These are phyloP conservation scores for Diaporthe nobilis DNA, from an alignment of 2,329 filamentous ascomycete genomes.

Conservation along the genomic window DNA sequence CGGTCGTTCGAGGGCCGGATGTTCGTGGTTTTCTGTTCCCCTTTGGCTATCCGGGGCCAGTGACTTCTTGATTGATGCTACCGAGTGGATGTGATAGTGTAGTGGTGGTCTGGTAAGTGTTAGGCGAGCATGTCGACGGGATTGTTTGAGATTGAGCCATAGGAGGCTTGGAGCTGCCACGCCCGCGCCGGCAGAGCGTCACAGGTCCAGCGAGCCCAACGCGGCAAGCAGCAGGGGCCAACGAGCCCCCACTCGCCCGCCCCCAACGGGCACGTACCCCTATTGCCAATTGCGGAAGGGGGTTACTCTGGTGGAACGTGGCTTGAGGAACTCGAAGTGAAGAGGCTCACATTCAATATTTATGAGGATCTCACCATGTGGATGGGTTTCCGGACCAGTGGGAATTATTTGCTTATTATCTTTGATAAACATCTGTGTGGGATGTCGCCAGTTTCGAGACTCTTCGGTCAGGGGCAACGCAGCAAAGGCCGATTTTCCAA, in stretches of 20 bases:
- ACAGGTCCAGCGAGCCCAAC: conserved; percentile 9
- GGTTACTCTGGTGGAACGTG: not conserved
- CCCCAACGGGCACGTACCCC: not conserved
- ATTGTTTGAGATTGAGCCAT: conserved; percentile 2
- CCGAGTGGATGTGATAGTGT: not conserved
- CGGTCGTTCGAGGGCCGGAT: not conserved
- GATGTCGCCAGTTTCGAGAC: not conserved
- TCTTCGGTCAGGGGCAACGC: not conserved
- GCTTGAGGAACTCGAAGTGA: not conserved
- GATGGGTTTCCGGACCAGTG: not conserved
- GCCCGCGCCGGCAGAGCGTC: conserved; percentile 18
- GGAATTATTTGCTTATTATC: no score
- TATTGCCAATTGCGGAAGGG: not conserved
- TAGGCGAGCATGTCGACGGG: not conserved
- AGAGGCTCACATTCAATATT: not conserved
- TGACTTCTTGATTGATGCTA: not conserved
- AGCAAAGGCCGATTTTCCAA: not conserved
- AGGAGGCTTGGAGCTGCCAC: conserved; percentile 2
- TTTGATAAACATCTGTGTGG: no score
- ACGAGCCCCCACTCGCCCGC: not conserved
- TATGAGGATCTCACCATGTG: not conserved
- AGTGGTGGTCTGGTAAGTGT: not conserved
- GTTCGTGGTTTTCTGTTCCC: not conserved
- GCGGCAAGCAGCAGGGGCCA: conserved; percentile 20
- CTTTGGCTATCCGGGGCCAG: conserved; percentile 13